Evolutionary conservation across 1,139 yeast genomes (phyloP), one percentile per base, ranked within the genome.

Genomic region (Debaryomyces fabryi): DNA sequence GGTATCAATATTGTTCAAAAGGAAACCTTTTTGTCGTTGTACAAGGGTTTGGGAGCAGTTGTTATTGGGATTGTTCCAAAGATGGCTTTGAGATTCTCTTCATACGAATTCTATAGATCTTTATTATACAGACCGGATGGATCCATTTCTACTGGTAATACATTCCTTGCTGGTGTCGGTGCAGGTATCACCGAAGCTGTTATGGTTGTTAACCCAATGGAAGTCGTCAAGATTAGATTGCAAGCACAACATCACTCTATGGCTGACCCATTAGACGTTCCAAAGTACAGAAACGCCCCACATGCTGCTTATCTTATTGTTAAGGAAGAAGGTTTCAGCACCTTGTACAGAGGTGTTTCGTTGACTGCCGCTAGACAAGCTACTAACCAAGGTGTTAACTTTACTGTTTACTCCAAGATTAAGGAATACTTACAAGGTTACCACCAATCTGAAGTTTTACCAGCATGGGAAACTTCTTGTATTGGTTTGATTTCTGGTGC

Each of bases 131-230:
- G 83, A 53, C 76, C 78, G 52, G 83, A 86, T 42, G 96, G 96
- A 24, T 71, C 78, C 27, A 85, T 88, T 47, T 73, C 91, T 45
- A 83, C 95, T 12, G 84, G 86, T 40, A 73, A 72, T 57, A 89
- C 93, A 13, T 93, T 93, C 65, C 58, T 88, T 52, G 93, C 97
- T 43, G 99, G 99, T 73, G 96, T 93, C 33, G 95, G 97, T 68
- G 98, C 99, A 15, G 99, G 99, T 74, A 77, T 90, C 64, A 90
- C 97, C 48, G 99, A 93, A 71, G 97, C 98, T 3, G 93, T 93
- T 49, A 68, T 88, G 53, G 93, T 93, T 52, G 99, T 93, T 38
- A 93, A 90, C 68, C 98, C 98, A 44, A 92, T 92, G 86, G 98
- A 93, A 69, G 97, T 92, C 56, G 96, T 93, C 56, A 93, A 93